A percentile compares a stretch with the other conserved stretches of the same genome.
These are phyloP conservation scores for Tephrocybe rancida DNA, from an alignment of 768 basidiomycete species.

Conservation along the genomic window DNA sequence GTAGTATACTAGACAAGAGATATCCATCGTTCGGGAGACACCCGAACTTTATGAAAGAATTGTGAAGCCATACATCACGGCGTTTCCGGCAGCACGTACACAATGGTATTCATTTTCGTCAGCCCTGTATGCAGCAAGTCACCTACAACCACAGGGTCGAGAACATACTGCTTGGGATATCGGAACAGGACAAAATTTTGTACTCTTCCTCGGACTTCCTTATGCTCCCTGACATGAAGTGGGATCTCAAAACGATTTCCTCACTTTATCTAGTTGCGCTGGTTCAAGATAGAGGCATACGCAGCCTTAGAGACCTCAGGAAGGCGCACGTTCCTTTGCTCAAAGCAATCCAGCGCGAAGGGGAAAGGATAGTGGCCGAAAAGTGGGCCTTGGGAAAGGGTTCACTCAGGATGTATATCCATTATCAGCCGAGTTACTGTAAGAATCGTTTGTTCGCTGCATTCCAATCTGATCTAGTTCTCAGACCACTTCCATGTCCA, in stretches of 20 bases:
- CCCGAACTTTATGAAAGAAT: conserved; percentile 71
- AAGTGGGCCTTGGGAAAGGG: conserved; percentile 69
- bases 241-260: conserved; percentile 78
- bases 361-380: conserved; percentile 50
- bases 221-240: conserved; percentile 95
- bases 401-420: conserved; percentile 78
- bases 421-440: conserved; percentile 66
- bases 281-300: conserved; percentile 59
- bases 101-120: conserved; percentile 61
- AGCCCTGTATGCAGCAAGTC: not conserved
- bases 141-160: conserved; percentile 63
- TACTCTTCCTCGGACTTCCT: conserved; percentile 67
- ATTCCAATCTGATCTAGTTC: not conserved
- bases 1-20: conserved; percentile 77
- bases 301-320: conserved; percentile 77
- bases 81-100: conserved; percentile 75
- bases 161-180: conserved; percentile 75
- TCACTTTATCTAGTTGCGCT: conserved; percentile 89
- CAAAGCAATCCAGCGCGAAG: conserved; percentile 59
- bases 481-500: conserved; percentile 95
- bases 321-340: conserved; percentile 68
- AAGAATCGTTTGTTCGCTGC: not conserved
- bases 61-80: conserved; percentile 77
- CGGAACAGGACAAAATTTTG: conserved; percentile 76
- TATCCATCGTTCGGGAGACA: conserved; percentile 80